Base-by-base conservation (phyloP, 2,329 filamentous ascomycete genomes). In the Monosporascus sp. region DNA sequence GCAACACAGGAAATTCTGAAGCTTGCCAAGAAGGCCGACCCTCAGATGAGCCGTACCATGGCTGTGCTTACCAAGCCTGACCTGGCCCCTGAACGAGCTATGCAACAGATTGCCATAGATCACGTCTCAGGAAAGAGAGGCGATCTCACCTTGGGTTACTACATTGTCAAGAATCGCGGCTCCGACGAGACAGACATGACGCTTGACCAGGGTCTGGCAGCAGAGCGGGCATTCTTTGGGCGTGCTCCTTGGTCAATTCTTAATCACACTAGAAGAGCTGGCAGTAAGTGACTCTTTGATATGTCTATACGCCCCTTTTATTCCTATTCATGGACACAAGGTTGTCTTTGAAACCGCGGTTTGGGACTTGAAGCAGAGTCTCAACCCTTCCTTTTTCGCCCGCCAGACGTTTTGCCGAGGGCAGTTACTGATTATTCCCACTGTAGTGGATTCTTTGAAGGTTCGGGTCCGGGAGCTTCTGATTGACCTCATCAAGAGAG, bases 1-100 rank as follows among this genome's bases (percentile, higher is more conserved):
- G 70, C 70, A 0, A 75, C 69, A 0, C 70, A 75, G 48, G 68
- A 69, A 26, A 68, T 75, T 14, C 54, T 75, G 5, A 66, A 68
- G 43, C 57, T 74, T 2, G 72, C 72, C 2, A 70, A 65, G 17
- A 53, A 65, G 11, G 67, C 63, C 3, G 67, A 69, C 38, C 61
- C 62, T 0, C 50, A n/a, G 2, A 66, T 66, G 63, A 59, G 50
- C 2, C 59, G 66, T 46, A 68, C 66, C 2, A 66, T 68, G 65
- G 65, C 60, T 3, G 64, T 68, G 18, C 65, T 80, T 2, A 80
- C 77, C 0, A 80, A 80, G 54, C 74, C 75, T 0, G 84, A 88
- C 53, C 67, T 85, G 0, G 75, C 78, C 0, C 63, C 63, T 0
- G 78, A 81, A 48, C 53, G 62, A 0, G 67, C 68, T 0, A 73